These are phyloP conservation scores for Hyaloscypha variabilis DNA, from an alignment of 495 filamentous ascomycete species.

Conservation along the genomic window DNA sequence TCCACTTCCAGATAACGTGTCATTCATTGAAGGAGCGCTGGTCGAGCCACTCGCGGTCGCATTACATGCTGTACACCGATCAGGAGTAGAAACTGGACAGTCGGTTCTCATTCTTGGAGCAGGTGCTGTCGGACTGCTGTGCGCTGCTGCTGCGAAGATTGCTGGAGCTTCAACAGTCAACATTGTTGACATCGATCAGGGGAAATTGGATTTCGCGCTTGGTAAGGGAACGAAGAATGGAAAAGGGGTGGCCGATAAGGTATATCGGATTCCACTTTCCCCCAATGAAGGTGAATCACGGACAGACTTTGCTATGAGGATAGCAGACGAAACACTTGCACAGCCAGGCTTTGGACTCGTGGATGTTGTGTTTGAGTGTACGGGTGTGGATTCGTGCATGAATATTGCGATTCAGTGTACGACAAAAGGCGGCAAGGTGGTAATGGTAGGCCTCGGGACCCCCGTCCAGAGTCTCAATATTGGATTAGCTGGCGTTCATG, in stretches of 20 bases:
- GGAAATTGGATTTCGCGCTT: conserved; percentile 69
- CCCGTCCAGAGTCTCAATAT: conserved; percentile 84
- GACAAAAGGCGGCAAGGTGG: conserved; percentile 71
- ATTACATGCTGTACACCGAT: conserved; percentile 68
- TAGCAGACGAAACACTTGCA: conserved; percentile 38
- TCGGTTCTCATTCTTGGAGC: conserved; percentile 73
- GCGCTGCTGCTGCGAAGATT: conserved; percentile 63
- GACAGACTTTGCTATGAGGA: conserved; percentile 58
- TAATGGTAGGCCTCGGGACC: conserved; percentile 93
- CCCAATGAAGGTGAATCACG: conserved; percentile 50
- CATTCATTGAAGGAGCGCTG: conserved; percentile 68
- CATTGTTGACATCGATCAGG: conserved; percentile 75
- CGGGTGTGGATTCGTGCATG: conserved; percentile 80
- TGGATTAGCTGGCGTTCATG: conserved; percentile 75
- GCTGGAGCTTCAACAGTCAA: conserved; percentile 58
- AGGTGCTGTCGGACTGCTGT: conserved; percentile 74
- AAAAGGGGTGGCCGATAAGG: conserved; percentile 65
- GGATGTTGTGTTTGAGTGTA: conserved; percentile 83
- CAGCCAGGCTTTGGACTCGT: conserved; percentile 36
- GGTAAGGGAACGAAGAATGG: conserved; percentile 23
- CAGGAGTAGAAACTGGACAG: conserved; percentile 46
- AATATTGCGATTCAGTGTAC: conserved; percentile 76
- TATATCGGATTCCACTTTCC: conserved; percentile 52
- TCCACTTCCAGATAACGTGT: conserved; percentile 60
- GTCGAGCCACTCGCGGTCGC: conserved; percentile 79